phyloP scores from a whole-genome alignment of 169 alveolate genomes.

The Plasmodium relictum region DNA sequence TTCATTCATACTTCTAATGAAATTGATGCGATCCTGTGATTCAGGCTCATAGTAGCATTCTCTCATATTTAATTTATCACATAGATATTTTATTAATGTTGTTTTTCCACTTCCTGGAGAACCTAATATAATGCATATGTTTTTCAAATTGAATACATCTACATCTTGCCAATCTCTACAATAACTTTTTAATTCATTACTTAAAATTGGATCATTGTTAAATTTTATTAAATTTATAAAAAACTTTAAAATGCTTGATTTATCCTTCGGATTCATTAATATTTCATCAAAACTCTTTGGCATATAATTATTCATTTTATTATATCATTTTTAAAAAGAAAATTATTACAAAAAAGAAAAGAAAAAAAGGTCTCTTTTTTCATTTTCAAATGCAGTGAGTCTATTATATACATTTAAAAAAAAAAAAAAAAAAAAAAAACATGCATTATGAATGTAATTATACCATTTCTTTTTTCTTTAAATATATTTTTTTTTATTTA shows the following conservation, averaged over 20 bases:
- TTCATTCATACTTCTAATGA: constrained; percentile 25
- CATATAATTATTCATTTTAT: constrained; percentile 56
- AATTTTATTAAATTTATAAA: constrained; percentile 60
- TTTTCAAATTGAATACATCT: constrained; percentile 33
- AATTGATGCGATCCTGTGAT: constrained; percentile 31
- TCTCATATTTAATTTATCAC: constrained; percentile 71
- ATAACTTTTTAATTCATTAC: constrained; percentile 34
- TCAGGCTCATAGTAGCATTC: constrained; percentile 63
- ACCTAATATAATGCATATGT: constrained; percentile 70
- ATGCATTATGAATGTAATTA: neutral
- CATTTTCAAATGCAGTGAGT: neutral
- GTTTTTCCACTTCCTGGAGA: constrained; percentile 75
- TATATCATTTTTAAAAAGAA: neutral
- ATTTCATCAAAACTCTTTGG: constrained; percentile 74
- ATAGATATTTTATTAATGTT: constrained; percentile 58
- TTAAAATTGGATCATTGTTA: constrained; percentile 74
- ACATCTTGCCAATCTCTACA: constrained; percentile 13
- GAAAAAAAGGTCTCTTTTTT: neutral
- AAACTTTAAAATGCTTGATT: constrained; percentile 46
- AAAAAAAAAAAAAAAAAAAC: neutral
- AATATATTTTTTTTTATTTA: neutral
- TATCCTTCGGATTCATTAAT: constrained; percentile 45
- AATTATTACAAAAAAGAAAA: neutral
- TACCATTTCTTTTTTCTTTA: neutral
- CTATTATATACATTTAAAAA: constrained; percentile 6